phyloP scores from a whole-genome alignment of 2,329 filamentous ascomycete species.

The Parascedosporium putredinis region DNA sequence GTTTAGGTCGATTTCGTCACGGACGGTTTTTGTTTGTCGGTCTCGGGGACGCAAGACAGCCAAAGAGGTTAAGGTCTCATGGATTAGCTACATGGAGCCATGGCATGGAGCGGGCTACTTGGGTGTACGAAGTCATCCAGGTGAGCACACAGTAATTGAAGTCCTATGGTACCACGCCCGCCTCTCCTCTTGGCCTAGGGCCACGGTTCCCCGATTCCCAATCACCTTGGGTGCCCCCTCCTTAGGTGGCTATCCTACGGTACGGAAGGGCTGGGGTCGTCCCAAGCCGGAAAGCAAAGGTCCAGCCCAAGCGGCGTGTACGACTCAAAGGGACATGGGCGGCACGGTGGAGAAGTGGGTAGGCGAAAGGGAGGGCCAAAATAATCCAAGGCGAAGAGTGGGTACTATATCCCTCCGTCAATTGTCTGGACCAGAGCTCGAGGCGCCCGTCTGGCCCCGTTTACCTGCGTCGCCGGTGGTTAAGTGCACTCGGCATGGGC shows the following conservation, averaged over 20 bases:
- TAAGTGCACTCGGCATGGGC: neutral
- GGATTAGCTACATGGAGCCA: slow-evolving; percentile 1
- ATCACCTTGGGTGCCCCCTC: too few species aligned
- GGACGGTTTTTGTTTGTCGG: slow-evolving; percentile 7
- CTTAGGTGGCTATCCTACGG: too few species aligned
- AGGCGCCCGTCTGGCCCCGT: too few species aligned
- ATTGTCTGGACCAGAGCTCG: too few species aligned
- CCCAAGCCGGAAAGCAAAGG: too few species aligned
- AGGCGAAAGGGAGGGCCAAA: neutral
- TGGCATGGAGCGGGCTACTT: slow-evolving; percentile 3
- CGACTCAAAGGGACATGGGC: neutral
- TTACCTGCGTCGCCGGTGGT: too few species aligned
- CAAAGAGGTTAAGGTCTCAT: slow-evolving; percentile 9
- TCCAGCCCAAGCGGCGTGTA: neutral
- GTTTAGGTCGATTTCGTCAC: slow-evolving; percentile 7
- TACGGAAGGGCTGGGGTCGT: too few species aligned
- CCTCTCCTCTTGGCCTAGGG: slow-evolving; percentile 2
- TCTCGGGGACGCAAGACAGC: slow-evolving; percentile 6
- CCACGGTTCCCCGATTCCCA: neutral
- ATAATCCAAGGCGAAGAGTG: neutral
- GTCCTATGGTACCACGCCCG: slow-evolving; percentile 6
- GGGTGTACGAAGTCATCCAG: slow-evolving; percentile 6
- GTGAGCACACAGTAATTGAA: neutral
- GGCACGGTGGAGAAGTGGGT: neutral
- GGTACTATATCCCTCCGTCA: too few species aligned